Evolutionary conservation across 2,329 filamentous ascomycete species (phyloP).

Genomic region (Hymenoscyphus albidus): DNA sequence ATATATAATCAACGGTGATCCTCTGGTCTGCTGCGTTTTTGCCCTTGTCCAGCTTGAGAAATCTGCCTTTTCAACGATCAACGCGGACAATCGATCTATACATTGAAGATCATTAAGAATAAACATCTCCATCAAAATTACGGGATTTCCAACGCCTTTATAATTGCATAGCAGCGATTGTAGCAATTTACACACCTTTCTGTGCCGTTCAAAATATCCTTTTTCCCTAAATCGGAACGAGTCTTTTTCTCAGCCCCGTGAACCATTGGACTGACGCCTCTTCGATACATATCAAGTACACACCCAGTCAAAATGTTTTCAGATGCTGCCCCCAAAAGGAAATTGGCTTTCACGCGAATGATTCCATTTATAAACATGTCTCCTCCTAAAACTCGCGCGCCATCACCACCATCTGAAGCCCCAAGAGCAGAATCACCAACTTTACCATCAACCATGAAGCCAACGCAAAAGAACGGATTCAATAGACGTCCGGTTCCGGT

Average conservation of each 20-base stretch:
- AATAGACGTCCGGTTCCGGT: constrained; percentile 21
- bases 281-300: constrained; percentile 1
- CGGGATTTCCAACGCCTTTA: not conserved
- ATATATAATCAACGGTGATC: constrained; percentile 1
- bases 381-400: constrained; percentile 9
- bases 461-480: constrained; percentile 6
- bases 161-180: not conserved
- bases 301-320: not conserved
- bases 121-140: not conserved
- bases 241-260: not conserved
- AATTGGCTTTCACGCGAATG: constrained; percentile 16
- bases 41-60: not conserved
- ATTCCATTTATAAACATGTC: constrained; percentile 23
- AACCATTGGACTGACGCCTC: not conserved
- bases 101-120: not conserved
- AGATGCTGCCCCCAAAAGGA: constrained; percentile 13
- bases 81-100: not conserved
- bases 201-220: not conserved
- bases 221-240: not conserved
- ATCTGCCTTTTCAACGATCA: not conserved
- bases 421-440: constrained; percentile 12
- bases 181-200: constrained; percentile 1
- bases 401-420: constrained; percentile 7
- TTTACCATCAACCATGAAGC: constrained; percentile 7
- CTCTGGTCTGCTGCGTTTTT: not conserved